Conservation (phyloP, 2,329 filamentous ascomycete genomes). For the Xylariales sp. region DNA sequence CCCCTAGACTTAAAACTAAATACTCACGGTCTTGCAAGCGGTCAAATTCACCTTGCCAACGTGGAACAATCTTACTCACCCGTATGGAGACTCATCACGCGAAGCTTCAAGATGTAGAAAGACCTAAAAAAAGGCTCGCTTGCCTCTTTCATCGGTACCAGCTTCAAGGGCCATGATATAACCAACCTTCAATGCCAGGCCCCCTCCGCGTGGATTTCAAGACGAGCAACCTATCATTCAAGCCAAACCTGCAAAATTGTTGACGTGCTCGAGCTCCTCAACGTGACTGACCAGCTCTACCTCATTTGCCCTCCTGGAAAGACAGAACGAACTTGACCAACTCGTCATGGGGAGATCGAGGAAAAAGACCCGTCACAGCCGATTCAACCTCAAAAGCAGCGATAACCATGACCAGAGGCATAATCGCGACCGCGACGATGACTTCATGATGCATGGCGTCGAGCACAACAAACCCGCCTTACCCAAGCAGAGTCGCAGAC, state of each 20-base stretch:
- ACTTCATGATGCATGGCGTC: slow-evolving; percentile 41
- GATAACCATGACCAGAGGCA: background rate
- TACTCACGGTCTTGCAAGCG: slow-evolving; percentile 18
- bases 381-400: slow-evolving; percentile 24
- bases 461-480: slow-evolving; percentile 11
- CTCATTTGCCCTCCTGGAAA: slow-evolving; percentile 1
- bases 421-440: slow-evolving; percentile 38
- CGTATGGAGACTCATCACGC: slow-evolving; percentile 25
- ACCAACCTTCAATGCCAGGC: background rate
- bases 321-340: slow-evolving; percentile 8
- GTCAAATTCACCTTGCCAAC: slow-evolving; percentile 6
- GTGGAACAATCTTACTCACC: slow-evolving; percentile 40
- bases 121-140: slow-evolving; percentile 14
- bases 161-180: slow-evolving; percentile 11
- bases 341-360: slow-evolving; percentile 39
- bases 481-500: slow-evolving; percentile 1
- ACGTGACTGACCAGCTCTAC: slow-evolving; percentile 12
- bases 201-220: background rate
- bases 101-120: slow-evolving; percentile 39
- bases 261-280: background rate
- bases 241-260: background rate
- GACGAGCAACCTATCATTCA: background rate
- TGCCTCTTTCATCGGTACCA: slow-evolving; percentile 38
- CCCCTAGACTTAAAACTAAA: slow-evolving; percentile 8
- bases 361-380: slow-evolving; percentile 23